Evolutionary conservation across 495 filamentous ascomycete genomes (phyloP).

Genomic region (Podospora didyma): DNA sequence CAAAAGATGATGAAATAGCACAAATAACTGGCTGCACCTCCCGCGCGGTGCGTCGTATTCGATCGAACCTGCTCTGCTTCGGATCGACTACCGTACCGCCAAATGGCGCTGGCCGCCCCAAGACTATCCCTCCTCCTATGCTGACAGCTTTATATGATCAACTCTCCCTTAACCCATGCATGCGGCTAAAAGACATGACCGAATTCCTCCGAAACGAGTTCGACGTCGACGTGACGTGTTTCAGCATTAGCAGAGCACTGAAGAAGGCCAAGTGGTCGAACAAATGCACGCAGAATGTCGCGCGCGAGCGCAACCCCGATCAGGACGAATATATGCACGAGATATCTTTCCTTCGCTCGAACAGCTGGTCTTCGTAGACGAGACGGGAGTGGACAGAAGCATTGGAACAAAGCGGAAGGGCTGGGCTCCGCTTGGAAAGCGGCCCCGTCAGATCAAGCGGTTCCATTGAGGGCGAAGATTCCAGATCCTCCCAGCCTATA

Average conservation of each 20-base stretch:
- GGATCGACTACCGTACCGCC: neutral
- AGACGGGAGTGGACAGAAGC: neutral
- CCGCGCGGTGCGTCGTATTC: neutral
- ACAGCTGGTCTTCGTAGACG: neutral
- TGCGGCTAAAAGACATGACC: neutral
- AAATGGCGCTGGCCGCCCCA: neutral
- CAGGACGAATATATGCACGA: constrained; percentile 2
- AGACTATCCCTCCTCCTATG: neutral
- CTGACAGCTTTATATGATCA: neutral
- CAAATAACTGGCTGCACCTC: neutral
- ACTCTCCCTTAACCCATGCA: neutral
- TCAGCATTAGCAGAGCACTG: neutral
- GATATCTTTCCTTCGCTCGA: neutral
- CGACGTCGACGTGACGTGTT: neutral
- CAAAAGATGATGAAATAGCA: neutral
- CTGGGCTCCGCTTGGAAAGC: neutral
- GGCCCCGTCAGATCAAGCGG: neutral
- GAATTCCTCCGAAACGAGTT: constrained; percentile 1
- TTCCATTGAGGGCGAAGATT: neutral
- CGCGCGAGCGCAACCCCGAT: constrained; percentile 1
- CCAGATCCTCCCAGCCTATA: constrained; percentile 5
- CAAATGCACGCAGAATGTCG: neutral
- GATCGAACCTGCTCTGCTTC: neutral
- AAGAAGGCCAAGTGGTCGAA: constrained; percentile 1
- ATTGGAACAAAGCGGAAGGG: constrained; percentile 1